These are phyloP conservation scores for Diplotaxis tenuifolia DNA, from an alignment of 345 rosid genomes.

Conservation along the genomic window DNA sequence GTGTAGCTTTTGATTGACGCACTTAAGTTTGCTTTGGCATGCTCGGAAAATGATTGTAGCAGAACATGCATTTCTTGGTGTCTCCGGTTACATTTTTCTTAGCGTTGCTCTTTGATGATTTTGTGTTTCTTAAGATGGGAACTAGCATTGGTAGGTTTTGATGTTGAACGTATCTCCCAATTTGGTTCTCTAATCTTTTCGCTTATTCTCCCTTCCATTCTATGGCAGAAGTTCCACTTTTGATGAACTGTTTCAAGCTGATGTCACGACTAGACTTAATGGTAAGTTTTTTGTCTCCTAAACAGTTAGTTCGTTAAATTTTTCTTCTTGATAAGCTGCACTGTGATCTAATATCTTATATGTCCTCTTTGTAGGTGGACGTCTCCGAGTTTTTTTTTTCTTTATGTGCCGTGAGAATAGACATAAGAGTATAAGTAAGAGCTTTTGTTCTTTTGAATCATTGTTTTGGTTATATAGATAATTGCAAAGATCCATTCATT, in stretches of 20 bases:
- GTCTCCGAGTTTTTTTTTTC: slow-evolving; percentile 86
- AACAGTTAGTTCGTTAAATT: neutral
- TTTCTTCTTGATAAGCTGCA: neutral
- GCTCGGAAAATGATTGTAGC: no score
- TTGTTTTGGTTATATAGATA: neutral
- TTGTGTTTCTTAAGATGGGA: no score
- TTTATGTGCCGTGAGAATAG: slow-evolving; percentile 89
- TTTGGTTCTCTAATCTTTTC: neutral
- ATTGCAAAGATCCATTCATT: slow-evolving; percentile 6
- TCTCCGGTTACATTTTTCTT: no score
- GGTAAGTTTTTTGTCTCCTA: slow-evolving; percentile 46
- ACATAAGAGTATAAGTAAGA: slow-evolving; percentile 88
- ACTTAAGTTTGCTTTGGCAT: no score
- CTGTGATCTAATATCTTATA: slow-evolving; percentile 5
- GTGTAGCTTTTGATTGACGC: no score
- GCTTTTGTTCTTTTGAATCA: slow-evolving; percentile 11
- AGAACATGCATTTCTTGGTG: no score
- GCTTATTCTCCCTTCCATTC: slow-evolving; percentile 27
- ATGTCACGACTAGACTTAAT: slow-evolving; percentile 62
- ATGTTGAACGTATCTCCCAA: no score
- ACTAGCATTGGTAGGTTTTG: no score
- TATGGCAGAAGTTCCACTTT: slow-evolving; percentile 54
- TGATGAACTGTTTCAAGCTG: slow-evolving; percentile 70
- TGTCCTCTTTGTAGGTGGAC: slow-evolving; percentile 33
- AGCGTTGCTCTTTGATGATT: no score